Conservation (phyloP, 257 asterid genomes). For the Fraxinus americana region DNA sequence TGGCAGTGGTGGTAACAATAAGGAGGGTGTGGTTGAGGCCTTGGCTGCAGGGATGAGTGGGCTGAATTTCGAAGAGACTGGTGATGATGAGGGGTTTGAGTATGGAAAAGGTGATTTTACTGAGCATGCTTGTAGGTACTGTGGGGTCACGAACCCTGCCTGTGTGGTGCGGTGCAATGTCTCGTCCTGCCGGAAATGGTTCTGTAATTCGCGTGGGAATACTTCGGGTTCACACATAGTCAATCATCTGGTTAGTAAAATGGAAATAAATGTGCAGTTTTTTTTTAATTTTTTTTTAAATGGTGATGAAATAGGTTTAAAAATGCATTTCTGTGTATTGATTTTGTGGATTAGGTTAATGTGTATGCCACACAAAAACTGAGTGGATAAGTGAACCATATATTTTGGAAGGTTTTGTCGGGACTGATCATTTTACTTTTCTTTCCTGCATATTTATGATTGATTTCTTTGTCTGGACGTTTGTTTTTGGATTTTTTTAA, state of each 20-base stretch:
- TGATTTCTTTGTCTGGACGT: too few species aligned
- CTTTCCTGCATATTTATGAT: too few species aligned
- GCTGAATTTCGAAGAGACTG: conserved; percentile 87
- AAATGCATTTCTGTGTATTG: too few species aligned
- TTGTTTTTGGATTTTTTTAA: too few species aligned
- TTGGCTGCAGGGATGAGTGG: conserved; percentile 94
- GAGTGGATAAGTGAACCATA: too few species aligned
- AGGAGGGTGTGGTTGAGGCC: conserved; percentile 81
- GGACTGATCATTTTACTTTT: too few species aligned
- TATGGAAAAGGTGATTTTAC: conserved; percentile 84
- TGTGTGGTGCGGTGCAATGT: conserved; percentile 94
- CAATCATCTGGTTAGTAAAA: conserved; percentile 81
- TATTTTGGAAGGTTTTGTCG: too few species aligned
- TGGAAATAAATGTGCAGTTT: background rate
- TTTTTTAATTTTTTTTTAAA: background rate
- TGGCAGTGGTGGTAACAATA: conserved; percentile 21
- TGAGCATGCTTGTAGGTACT: conserved; percentile 91
- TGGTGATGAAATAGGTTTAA: background rate
- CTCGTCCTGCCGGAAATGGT: conserved; percentile 94
- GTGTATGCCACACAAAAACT: too few species aligned
- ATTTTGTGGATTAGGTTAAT: too few species aligned
- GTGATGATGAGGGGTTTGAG: conserved; percentile 86
- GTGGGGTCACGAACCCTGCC: conserved; percentile 93
- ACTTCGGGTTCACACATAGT: conserved; percentile 98
- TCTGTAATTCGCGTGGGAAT: conserved; percentile 95